Evolutionary conservation across 441 rosid species (phyloP), one percentile per base, ranked within the genome.

Genomic region (Populus hybrid): DNA sequence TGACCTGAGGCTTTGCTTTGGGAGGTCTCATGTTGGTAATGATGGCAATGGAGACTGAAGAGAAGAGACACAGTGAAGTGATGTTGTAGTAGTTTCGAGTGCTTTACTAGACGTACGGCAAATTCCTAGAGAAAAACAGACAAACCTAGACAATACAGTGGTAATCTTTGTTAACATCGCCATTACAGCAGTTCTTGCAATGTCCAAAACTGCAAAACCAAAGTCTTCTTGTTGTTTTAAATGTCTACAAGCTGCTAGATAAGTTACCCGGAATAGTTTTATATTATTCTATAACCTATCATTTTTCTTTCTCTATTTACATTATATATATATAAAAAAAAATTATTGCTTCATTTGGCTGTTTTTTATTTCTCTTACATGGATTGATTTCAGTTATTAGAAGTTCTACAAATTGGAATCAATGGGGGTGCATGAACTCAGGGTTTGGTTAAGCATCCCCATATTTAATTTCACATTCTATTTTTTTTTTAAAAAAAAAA

Each of bases 1-100:
- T 56, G 64, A 79, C 82, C 85, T 73, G 78, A 18, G 78, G n/a
- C 6, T 6, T 29, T 64, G 29, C 68, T 61, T 50, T 40, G n/a
- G 68, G 42, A 76, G 82, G 70, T 64, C 56, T 69, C 80, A 82
- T 79, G 31, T 29, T 29, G 31, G 31, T 29, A 36, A 11, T 59
- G 7, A 23, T 38, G 69, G 3, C 6, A 59, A 31, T n/a, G 72
- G 40, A 73, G 66, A 24, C 2, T 36, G 29, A 21, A 69, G 33
- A 56, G 5, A 23, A 23, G 6, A 63, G 11, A 36, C 71, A 29
- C 31, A 29, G 56, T 45, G 56, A 45, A 45, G 56, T 45, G 56
- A 45, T 45, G 20, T 45, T 45, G 7, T 45, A 4, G 56, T 45
- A 14, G 56, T 14, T 45, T 45, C 56, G 20, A 14, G 56, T 45